A percentile compares a stretch with the other conserved stretches of the same genome.
phyloP scores from a whole-genome alignment of 2,329 filamentous ascomycete genomes.

The Neofusicoccum kwambonambiense region DNA sequence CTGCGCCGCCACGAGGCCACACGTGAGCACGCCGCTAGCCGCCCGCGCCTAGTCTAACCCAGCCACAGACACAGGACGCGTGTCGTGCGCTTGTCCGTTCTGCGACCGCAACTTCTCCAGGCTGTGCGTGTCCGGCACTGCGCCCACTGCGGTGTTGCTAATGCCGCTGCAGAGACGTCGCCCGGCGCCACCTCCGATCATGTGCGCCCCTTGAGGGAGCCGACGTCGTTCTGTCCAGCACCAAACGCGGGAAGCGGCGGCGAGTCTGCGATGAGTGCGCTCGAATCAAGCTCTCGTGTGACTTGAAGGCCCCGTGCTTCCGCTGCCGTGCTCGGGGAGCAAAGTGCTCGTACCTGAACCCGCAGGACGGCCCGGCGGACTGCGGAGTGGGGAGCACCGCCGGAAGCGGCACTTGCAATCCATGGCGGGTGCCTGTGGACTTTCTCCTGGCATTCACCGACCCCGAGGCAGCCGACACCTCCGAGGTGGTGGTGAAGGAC shows the following conservation, averaged over 20 bases:
- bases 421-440: background rate
- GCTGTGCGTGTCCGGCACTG: background rate
- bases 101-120: background rate
- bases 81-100: background rate
- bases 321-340: background rate
- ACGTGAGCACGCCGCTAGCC: background rate
- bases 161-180: background rate
- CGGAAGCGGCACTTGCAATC: background rate
- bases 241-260: background rate
- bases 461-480: background rate
- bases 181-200: background rate
- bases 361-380: background rate
- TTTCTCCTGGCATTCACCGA: background rate
- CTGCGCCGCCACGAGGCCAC: background rate
- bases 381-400: background rate
- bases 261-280: background rate
- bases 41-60: background rate
- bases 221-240: background rate
- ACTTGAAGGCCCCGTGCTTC: background rate
- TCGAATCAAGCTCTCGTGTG: background rate
- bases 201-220: background rate
- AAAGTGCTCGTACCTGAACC: background rate
- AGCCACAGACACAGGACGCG: background rate
- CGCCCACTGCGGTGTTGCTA: too few species aligned
- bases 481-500: background rate